Percentiles rank a stretch among this genome's conserved stretches.
These are phyloP conservation scores for Apiospora phragmitis DNA, from an alignment of 2,329 filamentous ascomycete genomes.

Conservation along the genomic window DNA sequence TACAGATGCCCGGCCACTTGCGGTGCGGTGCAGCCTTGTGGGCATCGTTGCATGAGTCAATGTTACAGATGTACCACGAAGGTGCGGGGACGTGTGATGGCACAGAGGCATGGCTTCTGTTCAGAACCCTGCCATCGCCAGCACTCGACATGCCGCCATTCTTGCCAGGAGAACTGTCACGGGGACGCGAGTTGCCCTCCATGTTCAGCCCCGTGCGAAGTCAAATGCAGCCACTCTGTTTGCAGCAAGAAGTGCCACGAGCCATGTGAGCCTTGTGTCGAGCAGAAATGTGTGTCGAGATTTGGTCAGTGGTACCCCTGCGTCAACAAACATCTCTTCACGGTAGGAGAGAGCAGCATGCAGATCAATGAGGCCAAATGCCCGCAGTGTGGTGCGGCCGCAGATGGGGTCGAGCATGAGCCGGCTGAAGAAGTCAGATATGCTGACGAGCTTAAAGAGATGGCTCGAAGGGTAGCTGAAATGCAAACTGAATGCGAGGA, in stretches of 20 bases:
- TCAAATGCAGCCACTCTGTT: conserved; percentile 55
- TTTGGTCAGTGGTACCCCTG: conserved; percentile 67
- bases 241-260: conserved; percentile 59
- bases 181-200: conserved; percentile 43
- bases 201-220: conserved; percentile 53
- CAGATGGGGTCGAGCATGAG: conserved; percentile 56
- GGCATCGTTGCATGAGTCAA: conserved; percentile 53
- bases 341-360: conserved; percentile 66
- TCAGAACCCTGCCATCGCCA: conserved; percentile 47
- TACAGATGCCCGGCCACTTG: conserved; percentile 55
- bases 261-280: conserved; percentile 62
- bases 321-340: conserved; percentile 59
- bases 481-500: no score
- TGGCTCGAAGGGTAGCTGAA: no score
- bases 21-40: conserved; percentile 48
- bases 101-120: conserved; percentile 49
- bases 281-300: conserved; percentile 50
- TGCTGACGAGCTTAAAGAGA: conserved; percentile 49
- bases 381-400: conserved; percentile 58
- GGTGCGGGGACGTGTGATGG: conserved; percentile 28
- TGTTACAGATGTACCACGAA: conserved; percentile 51
- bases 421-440: conserved; percentile 51
- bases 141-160: conserved; percentile 57
- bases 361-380: conserved; percentile 62
- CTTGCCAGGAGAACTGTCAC: conserved; percentile 55